Percentiles rank a stretch among this genome's conserved stretches.
Conservation (phyloP, 441 rosid genomes). For the Adansonia gregorii region DNA sequence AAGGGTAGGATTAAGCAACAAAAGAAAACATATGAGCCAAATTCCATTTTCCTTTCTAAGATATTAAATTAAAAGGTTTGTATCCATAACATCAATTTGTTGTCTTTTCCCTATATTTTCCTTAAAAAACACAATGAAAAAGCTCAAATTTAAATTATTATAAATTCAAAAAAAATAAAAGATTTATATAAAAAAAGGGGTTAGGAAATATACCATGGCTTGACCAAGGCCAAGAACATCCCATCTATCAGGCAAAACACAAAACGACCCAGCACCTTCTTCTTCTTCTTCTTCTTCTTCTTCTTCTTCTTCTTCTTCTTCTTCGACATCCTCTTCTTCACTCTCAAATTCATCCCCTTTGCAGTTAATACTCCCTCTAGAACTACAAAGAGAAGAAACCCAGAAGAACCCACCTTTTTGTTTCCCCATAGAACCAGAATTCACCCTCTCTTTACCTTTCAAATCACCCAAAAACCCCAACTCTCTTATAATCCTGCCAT, state of each 20-base stretch:
- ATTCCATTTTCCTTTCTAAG: neutral
- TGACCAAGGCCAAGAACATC: slow-evolving; percentile 95
- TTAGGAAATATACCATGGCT: slow-evolving; percentile 67
- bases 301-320: slow-evolving; percentile 44
- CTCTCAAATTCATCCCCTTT: slow-evolving; percentile 36
- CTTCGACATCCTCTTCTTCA: too few relatives aligned
- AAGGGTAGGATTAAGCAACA: neutral
- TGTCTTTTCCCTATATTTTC: neutral
- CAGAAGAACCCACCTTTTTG: slow-evolving; percentile 33
- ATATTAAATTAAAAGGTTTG: slow-evolving; percentile 5
- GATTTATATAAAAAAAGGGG: neutral
- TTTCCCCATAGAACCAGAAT: slow-evolving; percentile 43
- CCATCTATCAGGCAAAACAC: slow-evolving; percentile 75
- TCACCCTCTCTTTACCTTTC: slow-evolving; percentile 27
- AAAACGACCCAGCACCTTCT: slow-evolving; percentile 28
- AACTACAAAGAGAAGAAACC: slow-evolving; percentile 35
- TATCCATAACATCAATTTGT: slow-evolving; percentile 3
- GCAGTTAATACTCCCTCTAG: slow-evolving; percentile 26
- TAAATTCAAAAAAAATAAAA: neutral
- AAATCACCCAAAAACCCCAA: slow-evolving; percentile 28
- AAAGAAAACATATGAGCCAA: neutral
- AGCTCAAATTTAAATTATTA: neutral
- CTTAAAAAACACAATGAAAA: neutral
- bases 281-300: slow-evolving; percentile 53
- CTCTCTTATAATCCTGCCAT: slow-evolving; percentile 22